These are phyloP conservation scores for Magnusiomyces ingens DNA, from an alignment of 1,139 yeast genomes.

Conservation along the genomic window DNA sequence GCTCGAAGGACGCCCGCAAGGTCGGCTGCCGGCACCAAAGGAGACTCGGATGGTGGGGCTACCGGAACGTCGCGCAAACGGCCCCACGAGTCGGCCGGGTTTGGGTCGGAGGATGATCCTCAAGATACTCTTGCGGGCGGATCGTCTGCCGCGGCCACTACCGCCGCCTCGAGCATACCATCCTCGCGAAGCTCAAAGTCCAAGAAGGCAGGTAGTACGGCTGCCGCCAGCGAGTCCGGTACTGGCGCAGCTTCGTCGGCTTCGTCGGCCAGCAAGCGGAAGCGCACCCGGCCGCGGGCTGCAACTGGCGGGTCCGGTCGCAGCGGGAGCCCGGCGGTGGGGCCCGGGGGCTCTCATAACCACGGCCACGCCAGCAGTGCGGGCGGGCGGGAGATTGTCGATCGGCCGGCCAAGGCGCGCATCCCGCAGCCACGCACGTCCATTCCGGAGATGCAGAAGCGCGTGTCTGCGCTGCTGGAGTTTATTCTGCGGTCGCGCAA, in stretches of 20 bases:
- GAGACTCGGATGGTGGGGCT: neutral
- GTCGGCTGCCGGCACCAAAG: neutral
- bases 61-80: conserved; percentile 6
- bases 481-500: conserved; percentile 79
- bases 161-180: neutral
- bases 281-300: conserved; percentile 8
- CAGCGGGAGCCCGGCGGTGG: neutral
- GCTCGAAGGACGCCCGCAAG: no score
- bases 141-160: neutral
- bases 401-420: conserved; percentile 74
- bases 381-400: conserved; percentile 34
- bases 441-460: conserved; percentile 72
- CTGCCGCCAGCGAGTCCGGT: neutral
- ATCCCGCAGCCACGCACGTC: conserved; percentile 70
- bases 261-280: conserved; percentile 1
- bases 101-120: conserved; percentile 7
- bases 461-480: conserved; percentile 86
- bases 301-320: neutral
- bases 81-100: conserved; percentile 3
- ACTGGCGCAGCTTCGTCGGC: neutral
- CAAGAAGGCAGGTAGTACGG: conserved; percentile 1
- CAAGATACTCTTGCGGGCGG: neutral
- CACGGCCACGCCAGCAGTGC: neutral
- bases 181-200: neutral
- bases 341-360: neutral